Base-by-base conservation (phyloP, 2,329 filamentous ascomycete genomes). In the Paraphoma sp. region DNA sequence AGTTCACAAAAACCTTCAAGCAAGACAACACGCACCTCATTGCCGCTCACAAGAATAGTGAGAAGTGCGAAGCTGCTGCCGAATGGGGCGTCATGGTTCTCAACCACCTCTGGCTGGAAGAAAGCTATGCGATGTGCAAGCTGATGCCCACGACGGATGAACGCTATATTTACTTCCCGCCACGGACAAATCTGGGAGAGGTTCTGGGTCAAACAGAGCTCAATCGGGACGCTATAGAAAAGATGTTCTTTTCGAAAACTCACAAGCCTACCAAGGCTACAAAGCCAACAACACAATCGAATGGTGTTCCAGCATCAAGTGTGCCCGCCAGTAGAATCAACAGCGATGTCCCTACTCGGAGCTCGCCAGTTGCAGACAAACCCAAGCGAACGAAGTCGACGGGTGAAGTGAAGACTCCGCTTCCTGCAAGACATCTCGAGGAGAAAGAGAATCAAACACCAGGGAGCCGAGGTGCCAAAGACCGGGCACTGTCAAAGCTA, bases 81-180 rank as follows among this genome's bases (percentile, higher is more conserved):
- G 95, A 98, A 78, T 99, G 95, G 95, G 89, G 90, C 51, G 89
- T 98, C 52, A 82, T 92, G 54, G 89, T 97, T 67, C 82, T 97
- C 67, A 99, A 98, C 74, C 95, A 99, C 73, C 83, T 99, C 0
- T 99, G 95, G 95, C 84, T 99, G 45, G 95, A 99, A 76, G 95
- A 99, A 72, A 96, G 93, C 76, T 99, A 98, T 72, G 92, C 94
- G 1, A 92, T 90, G 73, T 97, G 93, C 80, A 85, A 90, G 70
- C 81, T 89, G 55, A 89, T 92, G 72, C 86, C 86, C 0, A 79
- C 93, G 18, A 89, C 90, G 4, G 86, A 91, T 49, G 82, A 85
- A 8, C 89, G 89, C 60, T 99, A 96, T 73, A 92, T 86, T 0
- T 89, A 93, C 71, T 99, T 98, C 64, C 95, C 95, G 14, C 84